These are phyloP conservation scores for Mesembryanthemum crystallinum DNA, from an alignment of 148 eudicot genomes.

Conservation along the genomic window DNA sequence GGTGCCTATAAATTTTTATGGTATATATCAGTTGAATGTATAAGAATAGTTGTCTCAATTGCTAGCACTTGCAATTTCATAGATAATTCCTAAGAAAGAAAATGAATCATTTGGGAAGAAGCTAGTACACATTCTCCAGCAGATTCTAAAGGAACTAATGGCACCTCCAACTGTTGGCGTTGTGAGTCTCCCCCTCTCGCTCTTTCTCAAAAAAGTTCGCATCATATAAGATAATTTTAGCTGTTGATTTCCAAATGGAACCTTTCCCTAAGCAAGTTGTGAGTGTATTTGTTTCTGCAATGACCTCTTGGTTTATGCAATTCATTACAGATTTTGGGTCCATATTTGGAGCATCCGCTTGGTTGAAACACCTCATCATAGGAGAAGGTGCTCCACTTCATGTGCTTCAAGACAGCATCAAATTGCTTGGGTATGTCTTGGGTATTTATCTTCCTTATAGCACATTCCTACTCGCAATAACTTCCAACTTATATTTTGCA, in stretches of 20 bases:
- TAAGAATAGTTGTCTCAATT: slow-evolving; percentile 4
- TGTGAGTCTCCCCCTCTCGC: slow-evolving; percentile 42
- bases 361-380: slow-evolving; percentile 60
- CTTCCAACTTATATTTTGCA: background rate
- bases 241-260: background rate
- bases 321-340: slow-evolving; percentile 54
- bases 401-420: slow-evolving; percentile 67
- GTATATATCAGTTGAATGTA: background rate
- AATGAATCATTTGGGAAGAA: slow-evolving; percentile 32
- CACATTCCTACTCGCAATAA: background rate
- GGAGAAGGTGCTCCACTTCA: slow-evolving; percentile 74
- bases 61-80: slow-evolving; percentile 10
- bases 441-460: background rate
- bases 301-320: background rate
- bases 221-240: background rate
- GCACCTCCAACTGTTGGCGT: slow-evolving; percentile 88
- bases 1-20: background rate
- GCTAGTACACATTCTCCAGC: slow-evolving; percentile 34
- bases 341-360: slow-evolving; percentile 54
- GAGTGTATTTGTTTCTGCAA: background rate
- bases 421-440: slow-evolving; percentile 64
- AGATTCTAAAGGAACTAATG: slow-evolving; percentile 54
- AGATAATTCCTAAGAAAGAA: slow-evolving; percentile 26
- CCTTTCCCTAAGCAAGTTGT: background rate
- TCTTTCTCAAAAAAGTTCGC: background rate